These are phyloP conservation scores for Talaromyces sp. DNA, from an alignment of 2,329 filamentous ascomycete genomes.

Conservation along the genomic window DNA sequence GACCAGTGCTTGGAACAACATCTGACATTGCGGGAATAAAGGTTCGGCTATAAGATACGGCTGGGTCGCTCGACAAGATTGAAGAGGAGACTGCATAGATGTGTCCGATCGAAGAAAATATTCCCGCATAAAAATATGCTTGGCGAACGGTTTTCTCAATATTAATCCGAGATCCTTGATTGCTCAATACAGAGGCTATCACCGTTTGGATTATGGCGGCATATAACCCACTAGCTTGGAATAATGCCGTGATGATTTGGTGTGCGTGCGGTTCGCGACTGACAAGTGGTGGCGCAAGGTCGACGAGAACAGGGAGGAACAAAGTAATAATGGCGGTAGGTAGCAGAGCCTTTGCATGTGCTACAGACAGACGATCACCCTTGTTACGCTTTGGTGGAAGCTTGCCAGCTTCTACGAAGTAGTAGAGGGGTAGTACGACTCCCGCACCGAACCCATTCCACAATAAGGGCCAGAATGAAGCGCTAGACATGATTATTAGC, in stretches of 20 bases:
- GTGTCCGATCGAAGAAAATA: background rate
- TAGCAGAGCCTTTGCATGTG: background rate
- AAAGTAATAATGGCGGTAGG: background rate
- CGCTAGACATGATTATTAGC: background rate
- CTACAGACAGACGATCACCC: background rate
- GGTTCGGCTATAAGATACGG: background rate
- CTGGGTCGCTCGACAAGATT: background rate
- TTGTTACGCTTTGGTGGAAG: background rate
- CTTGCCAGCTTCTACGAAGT: background rate
- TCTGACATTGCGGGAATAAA: background rate
- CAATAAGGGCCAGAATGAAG: background rate
- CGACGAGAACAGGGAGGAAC: background rate
- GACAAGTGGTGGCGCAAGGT: background rate
- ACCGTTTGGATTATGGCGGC: background rate
- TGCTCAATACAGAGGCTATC: background rate
- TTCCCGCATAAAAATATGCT: background rate
- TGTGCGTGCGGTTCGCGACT: background rate
- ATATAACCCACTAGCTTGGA: background rate
- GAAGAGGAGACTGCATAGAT: background rate
- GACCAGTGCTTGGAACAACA: background rate
- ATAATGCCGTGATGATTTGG: background rate
- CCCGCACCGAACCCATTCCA: background rate
- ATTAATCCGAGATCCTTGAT: background rate
- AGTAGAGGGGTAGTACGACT: background rate
- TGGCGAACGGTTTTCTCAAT: background rate